Evolutionary conservation across 1,284 basidiomycete genomes (phyloP).

Genomic region (Ganoderma sinense): DNA sequence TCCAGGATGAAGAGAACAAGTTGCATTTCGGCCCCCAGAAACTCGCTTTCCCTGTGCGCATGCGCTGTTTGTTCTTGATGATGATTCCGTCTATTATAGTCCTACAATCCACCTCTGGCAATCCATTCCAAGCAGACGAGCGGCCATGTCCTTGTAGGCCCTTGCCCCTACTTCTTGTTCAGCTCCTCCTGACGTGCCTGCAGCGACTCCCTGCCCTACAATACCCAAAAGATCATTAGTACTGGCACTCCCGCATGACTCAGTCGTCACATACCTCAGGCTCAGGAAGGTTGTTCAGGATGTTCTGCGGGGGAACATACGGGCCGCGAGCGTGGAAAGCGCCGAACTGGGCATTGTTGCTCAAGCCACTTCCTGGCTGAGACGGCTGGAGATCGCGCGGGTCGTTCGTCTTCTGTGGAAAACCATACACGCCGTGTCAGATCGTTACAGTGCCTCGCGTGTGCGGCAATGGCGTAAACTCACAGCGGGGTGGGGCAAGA

Average conservation of each 20-base stretch:
- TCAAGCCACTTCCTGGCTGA: constrained; percentile 48
- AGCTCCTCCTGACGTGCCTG: constrained; percentile 39
- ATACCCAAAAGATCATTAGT: background rate
- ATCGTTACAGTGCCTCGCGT: background rate
- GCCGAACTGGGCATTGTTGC: constrained; percentile 39
- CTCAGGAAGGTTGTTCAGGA: constrained; percentile 34
- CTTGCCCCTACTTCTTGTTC: constrained; percentile 27
- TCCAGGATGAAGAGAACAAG: too few species aligned
- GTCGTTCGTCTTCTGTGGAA: constrained; percentile 55
- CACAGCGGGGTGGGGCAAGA: constrained; percentile 62
- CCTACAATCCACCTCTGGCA: background rate
- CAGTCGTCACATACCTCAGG: constrained; percentile 32
- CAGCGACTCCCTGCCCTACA: constrained; percentile 43
- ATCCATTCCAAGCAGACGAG: background rate
- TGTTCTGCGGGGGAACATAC: constrained; percentile 44
- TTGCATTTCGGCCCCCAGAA: too few species aligned
- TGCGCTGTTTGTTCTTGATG: too few species aligned
- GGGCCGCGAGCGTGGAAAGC: constrained; percentile 54
- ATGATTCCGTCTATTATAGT: background rate
- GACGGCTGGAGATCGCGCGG: constrained; percentile 53
- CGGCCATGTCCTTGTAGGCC: background rate
- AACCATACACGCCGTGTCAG: background rate
- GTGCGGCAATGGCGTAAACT: constrained; percentile 25
- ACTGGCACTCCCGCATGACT: too few species aligned
- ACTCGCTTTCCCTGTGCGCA: too few species aligned